Conservation (phyloP, 192 early-diverging fungal genomes). For the Mortierella alpina region DNA sequence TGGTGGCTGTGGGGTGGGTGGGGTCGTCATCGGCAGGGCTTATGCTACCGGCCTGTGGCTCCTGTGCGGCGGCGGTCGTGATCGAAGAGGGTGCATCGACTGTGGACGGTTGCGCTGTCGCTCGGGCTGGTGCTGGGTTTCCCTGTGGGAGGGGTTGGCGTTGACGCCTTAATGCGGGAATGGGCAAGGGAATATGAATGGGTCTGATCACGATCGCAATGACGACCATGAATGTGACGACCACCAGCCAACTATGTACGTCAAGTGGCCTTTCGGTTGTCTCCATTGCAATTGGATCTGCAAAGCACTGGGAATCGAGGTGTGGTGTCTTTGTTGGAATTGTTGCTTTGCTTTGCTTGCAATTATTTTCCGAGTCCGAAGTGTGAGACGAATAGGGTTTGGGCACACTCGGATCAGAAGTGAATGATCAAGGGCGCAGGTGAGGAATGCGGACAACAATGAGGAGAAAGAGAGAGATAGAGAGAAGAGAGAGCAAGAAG, state of each 20-base stretch:
- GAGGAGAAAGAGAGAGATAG: no score
- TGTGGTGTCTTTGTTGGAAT: not conserved
- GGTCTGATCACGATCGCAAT: conserved; percentile 73
- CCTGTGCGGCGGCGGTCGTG: not conserved
- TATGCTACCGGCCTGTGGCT: not conserved
- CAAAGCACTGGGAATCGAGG: no score
- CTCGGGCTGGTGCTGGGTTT: not conserved
- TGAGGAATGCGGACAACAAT: no score
- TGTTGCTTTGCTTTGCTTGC: not conserved
- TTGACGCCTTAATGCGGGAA: conserved; percentile 1
- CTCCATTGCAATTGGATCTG: not conserved
- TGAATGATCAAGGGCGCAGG: no score
- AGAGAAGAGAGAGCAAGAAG: no score
- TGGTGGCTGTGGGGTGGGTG: conserved; percentile 1
- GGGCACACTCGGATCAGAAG: no score
- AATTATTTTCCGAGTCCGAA: not conserved
- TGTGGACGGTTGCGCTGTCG: conserved; percentile 5
- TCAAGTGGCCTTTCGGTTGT: conserved; percentile 15
- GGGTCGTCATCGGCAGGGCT: not conserved
- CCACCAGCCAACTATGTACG: conserved; percentile 69
- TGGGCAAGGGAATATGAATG: conserved; percentile 62
- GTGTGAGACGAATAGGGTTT: no score
- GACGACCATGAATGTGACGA: conserved; percentile 68
- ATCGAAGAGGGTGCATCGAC: not conserved
- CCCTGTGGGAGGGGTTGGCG: not conserved